Percentiles rank a stretch among this genome's conserved stretches.
Evolutionary conservation across 768 basidiomycete genomes (phyloP).

Genomic region (Leccinum broughii): DNA sequence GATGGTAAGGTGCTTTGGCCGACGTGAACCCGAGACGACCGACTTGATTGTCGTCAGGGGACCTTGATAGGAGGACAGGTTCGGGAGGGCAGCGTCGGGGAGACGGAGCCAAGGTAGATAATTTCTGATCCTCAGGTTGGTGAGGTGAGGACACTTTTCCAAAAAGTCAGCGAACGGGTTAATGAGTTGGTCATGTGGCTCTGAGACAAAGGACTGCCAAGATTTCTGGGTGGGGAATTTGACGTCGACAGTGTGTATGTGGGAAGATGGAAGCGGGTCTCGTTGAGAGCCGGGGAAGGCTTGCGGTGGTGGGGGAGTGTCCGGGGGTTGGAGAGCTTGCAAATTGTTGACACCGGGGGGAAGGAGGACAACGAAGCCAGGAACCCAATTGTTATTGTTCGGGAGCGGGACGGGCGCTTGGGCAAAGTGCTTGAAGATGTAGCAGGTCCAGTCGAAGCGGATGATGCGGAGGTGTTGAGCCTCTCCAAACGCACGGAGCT

Average conservation of each 20-base stretch:
- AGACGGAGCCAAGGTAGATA: constrained; percentile 29
- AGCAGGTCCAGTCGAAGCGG: constrained; percentile 45
- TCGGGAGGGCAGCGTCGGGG: constrained; percentile 21
- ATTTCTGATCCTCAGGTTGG: constrained; percentile 26
- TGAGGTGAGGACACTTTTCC: constrained; percentile 23
- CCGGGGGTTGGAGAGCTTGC: constrained; percentile 10
- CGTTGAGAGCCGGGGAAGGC: constrained; percentile 8
- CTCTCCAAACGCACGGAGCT: constrained; percentile 36
- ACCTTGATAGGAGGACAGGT: constrained; percentile 22
- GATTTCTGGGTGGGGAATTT: constrained; percentile 33
- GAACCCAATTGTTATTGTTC: constrained; percentile 18
- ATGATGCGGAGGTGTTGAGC: constrained; percentile 40
- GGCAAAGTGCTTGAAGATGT: constrained; percentile 36
- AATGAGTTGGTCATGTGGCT: constrained; percentile 30
- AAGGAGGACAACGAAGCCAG: constrained; percentile 10
- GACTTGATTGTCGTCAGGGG: constrained; percentile 31
- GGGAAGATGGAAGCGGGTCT: constrained; percentile 20
- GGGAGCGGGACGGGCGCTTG: constrained; percentile 1
- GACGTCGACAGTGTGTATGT: constrained; percentile 32
- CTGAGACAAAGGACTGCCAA: constrained; percentile 29
- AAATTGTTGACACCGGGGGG: constrained; percentile 12
- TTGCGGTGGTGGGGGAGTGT: not conserved
- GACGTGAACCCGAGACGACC: constrained; percentile 23
- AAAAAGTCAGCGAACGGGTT: constrained; percentile 29
- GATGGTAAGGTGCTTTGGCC: constrained; percentile 23